phyloP scores from a whole-genome alignment of 2,329 filamentous ascomycete genomes.

The Aspergillus sp. region DNA sequence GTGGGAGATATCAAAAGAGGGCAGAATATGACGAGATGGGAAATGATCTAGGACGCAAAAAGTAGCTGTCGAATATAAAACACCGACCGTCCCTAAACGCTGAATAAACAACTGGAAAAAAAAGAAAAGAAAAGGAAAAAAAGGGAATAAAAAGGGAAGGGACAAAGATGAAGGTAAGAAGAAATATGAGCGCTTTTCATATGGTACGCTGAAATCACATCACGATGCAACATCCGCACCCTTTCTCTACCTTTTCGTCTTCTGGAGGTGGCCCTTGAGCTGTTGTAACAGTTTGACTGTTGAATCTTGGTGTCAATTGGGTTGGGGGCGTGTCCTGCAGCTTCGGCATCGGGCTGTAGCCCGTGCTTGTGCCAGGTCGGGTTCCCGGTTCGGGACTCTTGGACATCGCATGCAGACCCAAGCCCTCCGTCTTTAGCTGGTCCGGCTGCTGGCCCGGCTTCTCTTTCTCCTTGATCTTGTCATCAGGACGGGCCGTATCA shows the following conservation, averaged over 20 bases:
- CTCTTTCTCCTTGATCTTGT: constrained; percentile 15
- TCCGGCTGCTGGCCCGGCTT: constrained; percentile 3
- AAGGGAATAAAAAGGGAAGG: neutral
- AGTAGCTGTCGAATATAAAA: constrained; percentile 7
- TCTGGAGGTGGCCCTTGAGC: constrained; percentile 51
- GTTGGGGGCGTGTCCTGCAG: constrained; percentile 40
- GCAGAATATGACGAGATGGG: neutral
- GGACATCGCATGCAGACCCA: constrained; percentile 22
- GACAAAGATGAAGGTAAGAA: neutral
- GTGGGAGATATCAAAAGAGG: constrained; percentile 1
- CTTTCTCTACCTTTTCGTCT: constrained; percentile 42
- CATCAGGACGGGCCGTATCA: constrained; percentile 26
- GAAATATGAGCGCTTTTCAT: constrained; percentile 1
- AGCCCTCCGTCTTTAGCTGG: constrained; percentile 14
- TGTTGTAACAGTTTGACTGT: constrained; percentile 46
- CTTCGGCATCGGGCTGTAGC: constrained; percentile 52
- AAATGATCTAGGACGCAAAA: constrained; percentile 12
- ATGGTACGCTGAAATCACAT: constrained; percentile 56
- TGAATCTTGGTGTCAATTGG: constrained; percentile 39
- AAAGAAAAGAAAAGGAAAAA: neutral
- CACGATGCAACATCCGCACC: constrained; percentile 70
- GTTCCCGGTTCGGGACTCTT: constrained; percentile 33
- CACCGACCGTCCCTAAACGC: constrained; percentile 17
- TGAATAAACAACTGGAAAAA: constrained; percentile 18
- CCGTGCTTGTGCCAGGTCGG: constrained; percentile 44